Evolutionary conservation across 2,329 filamentous ascomycete species (phyloP).

Genomic region (Harringtonia aguacate): DNA sequence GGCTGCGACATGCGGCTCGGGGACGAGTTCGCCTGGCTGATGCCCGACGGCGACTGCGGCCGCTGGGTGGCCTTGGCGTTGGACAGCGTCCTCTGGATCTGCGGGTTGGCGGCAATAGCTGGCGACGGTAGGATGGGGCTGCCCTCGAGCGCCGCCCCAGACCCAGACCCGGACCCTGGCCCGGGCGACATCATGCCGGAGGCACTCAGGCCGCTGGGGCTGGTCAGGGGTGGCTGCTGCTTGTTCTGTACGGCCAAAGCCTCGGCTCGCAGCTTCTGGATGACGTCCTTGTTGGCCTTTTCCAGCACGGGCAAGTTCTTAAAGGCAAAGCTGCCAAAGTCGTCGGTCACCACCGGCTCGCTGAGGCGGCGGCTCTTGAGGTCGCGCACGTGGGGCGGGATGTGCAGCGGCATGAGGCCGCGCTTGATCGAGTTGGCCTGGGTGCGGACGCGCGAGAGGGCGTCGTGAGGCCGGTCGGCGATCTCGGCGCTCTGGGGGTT

Average conservation of each 20-base stretch:
- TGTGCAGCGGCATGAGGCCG: conserved; percentile 88
- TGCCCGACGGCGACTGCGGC: conserved; percentile 74
- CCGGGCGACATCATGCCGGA: conserved; percentile 42
- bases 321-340: conserved; percentile 94
- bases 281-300: conserved; percentile 97
- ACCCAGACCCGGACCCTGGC: too few relatives aligned
- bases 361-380: conserved; percentile 78
- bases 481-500: conserved; percentile 60
- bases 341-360: conserved; percentile 79
- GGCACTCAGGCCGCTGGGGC: conserved; percentile 27
- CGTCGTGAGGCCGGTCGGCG: conserved; percentile 84
- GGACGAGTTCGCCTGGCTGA: conserved; percentile 73
- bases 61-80: conserved; percentile 68
- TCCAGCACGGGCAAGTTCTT: conserved; percentile 95
- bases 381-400: conserved; percentile 91
- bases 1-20: conserved; percentile 72
- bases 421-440: conserved; percentile 85
- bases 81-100: conserved; percentile 72
- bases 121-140: conserved; percentile 69
- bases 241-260: conserved; percentile 62
- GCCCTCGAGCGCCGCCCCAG: conserved; percentile 65
- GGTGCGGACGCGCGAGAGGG: conserved; percentile 76
- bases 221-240: conserved; percentile 26
- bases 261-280: conserved; percentile 88
- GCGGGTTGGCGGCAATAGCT: conserved; percentile 31